Evolutionary conservation across 192 early-diverging fungal species (phyloP).

Genomic region (Podila minutissima): DNA sequence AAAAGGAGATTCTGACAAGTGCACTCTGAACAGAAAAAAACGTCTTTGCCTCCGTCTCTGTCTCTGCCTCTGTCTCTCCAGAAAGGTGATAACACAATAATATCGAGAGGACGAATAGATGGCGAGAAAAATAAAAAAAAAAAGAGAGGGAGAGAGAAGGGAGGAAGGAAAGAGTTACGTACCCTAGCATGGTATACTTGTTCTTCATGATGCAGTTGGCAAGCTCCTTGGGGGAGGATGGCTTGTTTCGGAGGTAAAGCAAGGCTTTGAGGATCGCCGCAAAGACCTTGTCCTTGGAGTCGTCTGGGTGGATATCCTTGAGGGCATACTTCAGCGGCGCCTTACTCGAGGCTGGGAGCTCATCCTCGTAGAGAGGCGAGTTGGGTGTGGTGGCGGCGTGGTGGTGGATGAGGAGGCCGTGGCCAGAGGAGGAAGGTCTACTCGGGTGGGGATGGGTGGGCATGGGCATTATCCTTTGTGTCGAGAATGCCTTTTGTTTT

Average conservation of each 20-base stretch:
- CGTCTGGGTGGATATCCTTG: constrained; percentile 74
- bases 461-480: constrained; percentile 33
- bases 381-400: neutral
- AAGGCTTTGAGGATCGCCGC: constrained; percentile 88
- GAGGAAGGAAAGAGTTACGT: constrained; percentile 40
- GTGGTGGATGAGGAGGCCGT: constrained; percentile 18
- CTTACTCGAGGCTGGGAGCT: constrained; percentile 31
- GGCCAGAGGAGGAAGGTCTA: constrained; percentile 28
- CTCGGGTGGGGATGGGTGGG: constrained; percentile 43
- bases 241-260: constrained; percentile 77
- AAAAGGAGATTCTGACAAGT: no score
- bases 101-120: neutral
- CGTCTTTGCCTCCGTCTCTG: no score
- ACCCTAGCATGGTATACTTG: constrained; percentile 81
- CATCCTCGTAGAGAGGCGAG: constrained; percentile 31
- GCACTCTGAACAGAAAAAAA: no score
- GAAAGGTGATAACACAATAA: no score
- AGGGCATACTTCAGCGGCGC: constrained; percentile 49
- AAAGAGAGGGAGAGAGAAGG: constrained; percentile 7
- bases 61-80: no score
- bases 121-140: neutral
- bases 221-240: constrained; percentile 85
- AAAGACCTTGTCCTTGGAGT: constrained; percentile 87
- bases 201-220: constrained; percentile 81
- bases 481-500: neutral